Evolutionary conservation across 495 filamentous ascomycete species (phyloP).

Genomic region (Talaromyces borbonicus): DNA sequence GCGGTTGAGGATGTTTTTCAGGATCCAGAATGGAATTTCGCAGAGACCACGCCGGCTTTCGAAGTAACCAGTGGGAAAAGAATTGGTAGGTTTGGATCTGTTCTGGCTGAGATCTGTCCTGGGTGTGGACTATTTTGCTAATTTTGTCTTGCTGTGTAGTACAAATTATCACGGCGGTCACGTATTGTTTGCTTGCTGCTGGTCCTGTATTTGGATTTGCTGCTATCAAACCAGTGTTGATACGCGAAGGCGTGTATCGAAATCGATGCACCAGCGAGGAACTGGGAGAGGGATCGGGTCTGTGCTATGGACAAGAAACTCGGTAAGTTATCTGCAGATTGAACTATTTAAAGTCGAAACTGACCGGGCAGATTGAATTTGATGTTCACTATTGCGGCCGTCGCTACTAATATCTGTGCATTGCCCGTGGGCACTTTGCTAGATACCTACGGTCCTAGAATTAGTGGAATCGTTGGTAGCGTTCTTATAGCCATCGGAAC

Average conservation of each 20-base stretch:
- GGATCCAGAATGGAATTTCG: conserved; percentile 11
- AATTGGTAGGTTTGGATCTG: conserved; percentile 51
- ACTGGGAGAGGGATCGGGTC: conserved; percentile 47
- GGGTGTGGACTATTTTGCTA: not conserved
- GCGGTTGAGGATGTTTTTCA: conserved; percentile 3
- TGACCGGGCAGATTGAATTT: conserved; percentile 52
- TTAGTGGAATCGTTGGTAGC: conserved; percentile 64
- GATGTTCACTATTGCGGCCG: conserved; percentile 92
- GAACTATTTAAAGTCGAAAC: conserved; percentile 6
- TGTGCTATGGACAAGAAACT: conserved; percentile 70
- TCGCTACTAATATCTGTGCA: conserved; percentile 72
- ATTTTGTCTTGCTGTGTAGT: conserved; percentile 14
- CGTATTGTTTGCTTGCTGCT: conserved; percentile 75
- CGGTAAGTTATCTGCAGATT: conserved; percentile 29
- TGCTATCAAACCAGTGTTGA: conserved; percentile 66
- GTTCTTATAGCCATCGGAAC: conserved; percentile 60
- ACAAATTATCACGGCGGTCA: conserved; percentile 46
- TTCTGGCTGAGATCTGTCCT: not conserved
- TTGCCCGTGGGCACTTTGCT: conserved; percentile 79
- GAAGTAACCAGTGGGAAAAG: conserved; percentile 56
- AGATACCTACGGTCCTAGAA: conserved; percentile 70
- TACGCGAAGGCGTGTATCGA: conserved; percentile 63
- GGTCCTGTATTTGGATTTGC: conserved; percentile 73
- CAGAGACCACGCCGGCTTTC: conserved; percentile 54
- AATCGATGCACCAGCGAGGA: conserved; percentile 52